Evolutionary conservation across 208 protist species (phyloP).

Genomic region (Trypanosoma brucei): DNA sequence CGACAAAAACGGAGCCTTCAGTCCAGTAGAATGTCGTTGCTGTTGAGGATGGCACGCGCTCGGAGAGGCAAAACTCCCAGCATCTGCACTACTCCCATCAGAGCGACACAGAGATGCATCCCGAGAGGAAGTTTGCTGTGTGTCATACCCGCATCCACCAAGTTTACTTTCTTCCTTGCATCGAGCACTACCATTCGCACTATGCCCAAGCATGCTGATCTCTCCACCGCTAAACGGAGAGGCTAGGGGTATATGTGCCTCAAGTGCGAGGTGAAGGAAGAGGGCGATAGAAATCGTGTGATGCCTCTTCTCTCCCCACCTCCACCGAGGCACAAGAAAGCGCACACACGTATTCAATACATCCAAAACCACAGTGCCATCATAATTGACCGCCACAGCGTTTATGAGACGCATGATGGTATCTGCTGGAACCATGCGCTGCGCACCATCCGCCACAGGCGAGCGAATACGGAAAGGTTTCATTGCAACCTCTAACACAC

Average conservation of each 20-base stretch:
- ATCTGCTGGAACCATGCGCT: constrained; percentile 51
- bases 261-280: constrained; percentile 71
- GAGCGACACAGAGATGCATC: constrained; percentile 12
- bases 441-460: constrained; percentile 48
- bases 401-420: constrained; percentile 72
- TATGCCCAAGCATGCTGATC: too few relatives aligned
- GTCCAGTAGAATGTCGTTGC: not conserved
- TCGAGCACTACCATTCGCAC: too few relatives aligned
- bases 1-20: constrained; percentile 13
- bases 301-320: constrained; percentile 58
- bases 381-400: constrained; percentile 47
- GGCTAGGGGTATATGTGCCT: constrained; percentile 56
- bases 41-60: constrained; percentile 5
- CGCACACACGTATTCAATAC: constrained; percentile 53
- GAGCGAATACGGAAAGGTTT: constrained; percentile 59
- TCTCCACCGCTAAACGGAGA: constrained; percentile 1
- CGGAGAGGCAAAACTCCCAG: not conserved
- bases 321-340: constrained; percentile 53
- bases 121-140: not conserved
- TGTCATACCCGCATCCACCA: not conserved
- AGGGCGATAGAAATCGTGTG: constrained; percentile 66
- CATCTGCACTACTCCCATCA: constrained; percentile 37
- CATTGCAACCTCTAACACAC: constrained; percentile 71
- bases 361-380: constrained; percentile 41
- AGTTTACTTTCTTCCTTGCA: not conserved